Conservation (phyloP, 768 basidiomycete genomes). For the Termitomyces bulborhizus region DNA sequence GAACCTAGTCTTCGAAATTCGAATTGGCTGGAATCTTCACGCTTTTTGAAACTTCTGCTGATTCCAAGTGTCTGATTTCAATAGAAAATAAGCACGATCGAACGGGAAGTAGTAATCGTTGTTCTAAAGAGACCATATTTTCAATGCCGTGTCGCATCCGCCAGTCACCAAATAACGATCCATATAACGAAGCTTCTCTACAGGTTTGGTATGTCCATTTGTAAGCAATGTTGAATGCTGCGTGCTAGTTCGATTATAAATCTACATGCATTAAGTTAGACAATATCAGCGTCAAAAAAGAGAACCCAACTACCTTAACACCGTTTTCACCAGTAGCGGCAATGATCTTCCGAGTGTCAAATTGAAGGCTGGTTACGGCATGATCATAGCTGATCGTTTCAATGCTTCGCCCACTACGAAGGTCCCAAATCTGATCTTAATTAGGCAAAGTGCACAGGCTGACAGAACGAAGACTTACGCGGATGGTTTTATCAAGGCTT, state of each 20-base stretch:
- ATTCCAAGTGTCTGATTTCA: background rate
- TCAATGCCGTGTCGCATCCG: slow-evolving; percentile 78
- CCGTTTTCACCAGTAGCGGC: slow-evolving; percentile 93
- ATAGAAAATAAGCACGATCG: slow-evolving; percentile 4
- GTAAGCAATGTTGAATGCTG: slow-evolving; percentile 79
- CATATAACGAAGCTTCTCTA: slow-evolving; percentile 88
- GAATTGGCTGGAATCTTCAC: no score
- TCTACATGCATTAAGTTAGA: slow-evolving; percentile 33
- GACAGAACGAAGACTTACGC: slow-evolving; percentile 43
- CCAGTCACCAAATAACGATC: slow-evolving; percentile 93
- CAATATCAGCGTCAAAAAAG: background rate
- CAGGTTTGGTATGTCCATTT: slow-evolving; percentile 92
- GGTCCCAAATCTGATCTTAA: slow-evolving; percentile 83
- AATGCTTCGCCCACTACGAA: slow-evolving; percentile 80
- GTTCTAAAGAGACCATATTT: slow-evolving; percentile 86
- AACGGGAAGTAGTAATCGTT: background rate
- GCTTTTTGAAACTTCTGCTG: no score
- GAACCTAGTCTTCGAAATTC: no score
- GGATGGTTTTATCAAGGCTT: slow-evolving; percentile 87
- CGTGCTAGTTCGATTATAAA: slow-evolving; percentile 92
- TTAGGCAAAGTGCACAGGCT: background rate
- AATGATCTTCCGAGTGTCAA: slow-evolving; percentile 90
- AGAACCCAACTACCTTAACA: slow-evolving; percentile 55
- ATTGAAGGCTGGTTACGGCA: slow-evolving; percentile 87
- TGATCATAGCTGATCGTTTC: slow-evolving; percentile 91